phyloP scores from a whole-genome alignment of 805 yeast species.

The Yarrowia sp. region DNA sequence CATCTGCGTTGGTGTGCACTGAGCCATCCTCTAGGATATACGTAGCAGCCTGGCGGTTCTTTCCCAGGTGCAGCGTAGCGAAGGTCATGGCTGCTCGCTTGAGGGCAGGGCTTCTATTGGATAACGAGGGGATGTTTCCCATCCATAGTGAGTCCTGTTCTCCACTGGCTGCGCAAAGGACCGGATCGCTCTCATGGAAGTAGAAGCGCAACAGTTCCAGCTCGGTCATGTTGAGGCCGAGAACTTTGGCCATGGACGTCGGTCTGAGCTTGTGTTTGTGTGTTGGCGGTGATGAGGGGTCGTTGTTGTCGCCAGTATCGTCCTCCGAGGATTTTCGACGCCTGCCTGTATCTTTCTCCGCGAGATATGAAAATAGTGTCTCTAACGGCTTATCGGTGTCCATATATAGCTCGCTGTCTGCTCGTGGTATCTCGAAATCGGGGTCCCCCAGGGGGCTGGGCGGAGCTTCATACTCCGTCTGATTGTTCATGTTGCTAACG shows the following conservation, averaged over 20 bases:
- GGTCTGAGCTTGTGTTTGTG: neutral
- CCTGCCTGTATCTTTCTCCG: too few relatives aligned
- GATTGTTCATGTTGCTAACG: too few relatives aligned
- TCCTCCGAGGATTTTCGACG: neutral
- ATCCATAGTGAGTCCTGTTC: neutral
- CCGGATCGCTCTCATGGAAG: neutral
- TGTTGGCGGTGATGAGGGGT: neutral
- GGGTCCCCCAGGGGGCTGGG: too few relatives aligned
- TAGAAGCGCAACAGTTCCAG: constrained; percentile 1
- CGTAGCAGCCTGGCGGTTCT: neutral
- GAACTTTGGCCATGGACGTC: neutral
- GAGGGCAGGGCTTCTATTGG: neutral
- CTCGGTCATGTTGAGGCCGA: constrained; percentile 8
- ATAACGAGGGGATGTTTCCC: neutral
- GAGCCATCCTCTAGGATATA: neutral
- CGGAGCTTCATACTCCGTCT: too few relatives aligned
- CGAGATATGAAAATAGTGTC: too few relatives aligned
- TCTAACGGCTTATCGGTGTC: too few relatives aligned
- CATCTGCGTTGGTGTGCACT: neutral
- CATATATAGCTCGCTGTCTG: too few relatives aligned
- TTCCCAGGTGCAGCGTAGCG: neutral
- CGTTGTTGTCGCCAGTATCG: neutral
- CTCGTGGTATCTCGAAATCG: too few relatives aligned
- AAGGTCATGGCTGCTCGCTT: constrained; percentile 2
- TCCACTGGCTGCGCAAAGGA: neutral